These are phyloP conservation scores for Penicillium sp. DNA, from an alignment of 2,329 filamentous ascomycete species.

Conservation along the genomic window DNA sequence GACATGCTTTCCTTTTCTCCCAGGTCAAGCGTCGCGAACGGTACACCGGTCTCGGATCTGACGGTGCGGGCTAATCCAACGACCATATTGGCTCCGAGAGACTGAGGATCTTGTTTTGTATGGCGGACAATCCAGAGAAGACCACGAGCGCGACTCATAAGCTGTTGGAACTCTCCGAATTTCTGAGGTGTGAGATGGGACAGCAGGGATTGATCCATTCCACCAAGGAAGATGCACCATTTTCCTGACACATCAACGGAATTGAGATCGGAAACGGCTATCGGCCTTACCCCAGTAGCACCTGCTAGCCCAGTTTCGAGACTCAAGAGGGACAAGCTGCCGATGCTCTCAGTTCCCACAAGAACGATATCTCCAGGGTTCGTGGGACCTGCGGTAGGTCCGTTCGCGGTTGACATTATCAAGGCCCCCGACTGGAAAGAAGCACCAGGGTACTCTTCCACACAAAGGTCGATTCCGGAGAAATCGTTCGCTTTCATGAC, in stretches of 20 bases:
- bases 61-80: conserved; percentile 29
- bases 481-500: conserved; percentile 27
- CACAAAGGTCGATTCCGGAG: conserved; percentile 25
- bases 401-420: conserved; percentile 24
- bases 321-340: conserved; percentile 14
- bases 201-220: conserved; percentile 23
- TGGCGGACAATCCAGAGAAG: conserved; percentile 26
- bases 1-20: conserved; percentile 22
- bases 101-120: conserved; percentile 15
- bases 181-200: conserved; percentile 21
- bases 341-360: conserved; percentile 16
- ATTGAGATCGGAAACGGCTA: conserved; percentile 7
- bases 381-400: conserved; percentile 7
- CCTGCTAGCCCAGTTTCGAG: conserved; percentile 18
- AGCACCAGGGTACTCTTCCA: conserved; percentile 25
- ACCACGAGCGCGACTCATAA: conserved; percentile 22
- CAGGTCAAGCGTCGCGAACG: conserved; percentile 26
- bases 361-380: conserved; percentile 23
- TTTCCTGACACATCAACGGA: conserved; percentile 20
- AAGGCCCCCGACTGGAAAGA: conserved; percentile 26
- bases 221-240: conserved; percentile 28
- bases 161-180: conserved; percentile 21
- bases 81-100: conserved; percentile 25
- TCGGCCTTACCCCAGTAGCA: conserved; percentile 17
- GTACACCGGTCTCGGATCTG: conserved; percentile 26